Percentiles rank a stretch among this genome's conserved stretches.
phyloP scores from a whole-genome alignment of 1,284 basidiomycete species.

The Ceratobasidium sp. region DNA sequence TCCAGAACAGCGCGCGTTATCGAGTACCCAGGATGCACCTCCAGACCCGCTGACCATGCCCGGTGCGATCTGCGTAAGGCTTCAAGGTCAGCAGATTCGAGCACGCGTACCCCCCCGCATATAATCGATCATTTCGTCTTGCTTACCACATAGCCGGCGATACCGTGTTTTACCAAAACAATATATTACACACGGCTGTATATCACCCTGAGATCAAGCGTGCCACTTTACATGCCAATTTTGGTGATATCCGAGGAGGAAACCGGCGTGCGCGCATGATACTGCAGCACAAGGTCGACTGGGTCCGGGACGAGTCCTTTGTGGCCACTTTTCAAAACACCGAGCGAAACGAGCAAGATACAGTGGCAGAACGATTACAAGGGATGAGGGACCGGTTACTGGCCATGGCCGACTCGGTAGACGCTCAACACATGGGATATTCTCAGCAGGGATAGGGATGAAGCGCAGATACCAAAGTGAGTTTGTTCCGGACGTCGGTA shows the following conservation, averaged over 20 bases:
- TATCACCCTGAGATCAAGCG: slow-evolving; percentile 65
- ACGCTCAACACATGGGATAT: slow-evolving; percentile 60
- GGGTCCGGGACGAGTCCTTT: slow-evolving; percentile 73
- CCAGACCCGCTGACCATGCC: slow-evolving; percentile 72
- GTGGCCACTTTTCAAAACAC: slow-evolving; percentile 53
- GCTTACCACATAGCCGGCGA: slow-evolving; percentile 61
- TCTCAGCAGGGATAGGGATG: slow-evolving; percentile 52
- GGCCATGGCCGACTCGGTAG: slow-evolving; percentile 60
- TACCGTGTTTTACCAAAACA: slow-evolving; percentile 82
- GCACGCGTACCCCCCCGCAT: neutral
- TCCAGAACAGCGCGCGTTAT: slow-evolving; percentile 64
- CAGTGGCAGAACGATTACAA: slow-evolving; percentile 52
- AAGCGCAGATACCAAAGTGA: neutral
- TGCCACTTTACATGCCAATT: slow-evolving; percentile 76
- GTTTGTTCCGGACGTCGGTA: neutral
- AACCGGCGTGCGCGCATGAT: slow-evolving; percentile 73
- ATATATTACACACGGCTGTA: slow-evolving; percentile 77
- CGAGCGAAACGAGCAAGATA: neutral
- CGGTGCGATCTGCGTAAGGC: slow-evolving; percentile 63
- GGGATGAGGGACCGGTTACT: slow-evolving; percentile 70
- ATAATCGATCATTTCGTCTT: neutral
- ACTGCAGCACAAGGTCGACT: slow-evolving; percentile 78
- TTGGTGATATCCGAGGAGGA: slow-evolving; percentile 70
- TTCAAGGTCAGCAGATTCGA: slow-evolving; percentile 61
- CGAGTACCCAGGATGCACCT: slow-evolving; percentile 63